Percentiles rank a stretch among this genome's conserved stretches.
These are phyloP conservation scores for Colletotrichum truncatum DNA, from an alignment of 2,329 filamentous ascomycete species.

Conservation along the genomic window DNA sequence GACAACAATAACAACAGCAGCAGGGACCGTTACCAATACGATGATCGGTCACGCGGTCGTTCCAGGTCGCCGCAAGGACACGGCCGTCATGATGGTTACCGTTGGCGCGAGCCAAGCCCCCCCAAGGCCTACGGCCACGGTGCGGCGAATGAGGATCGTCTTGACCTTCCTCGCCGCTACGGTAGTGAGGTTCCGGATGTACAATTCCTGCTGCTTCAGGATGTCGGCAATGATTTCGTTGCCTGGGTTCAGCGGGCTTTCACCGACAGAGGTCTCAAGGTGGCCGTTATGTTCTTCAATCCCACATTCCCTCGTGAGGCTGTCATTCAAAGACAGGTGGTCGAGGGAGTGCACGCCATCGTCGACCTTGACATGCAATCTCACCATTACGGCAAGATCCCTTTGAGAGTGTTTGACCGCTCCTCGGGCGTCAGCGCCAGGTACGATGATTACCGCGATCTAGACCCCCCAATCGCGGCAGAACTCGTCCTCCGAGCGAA, in stretches of 20 bases:
- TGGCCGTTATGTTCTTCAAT: constrained; percentile 82
- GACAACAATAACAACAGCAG: constrained; percentile 70
- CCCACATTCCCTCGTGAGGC: constrained; percentile 74
- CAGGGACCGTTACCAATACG: constrained; percentile 53
- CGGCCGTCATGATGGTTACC: constrained; percentile 61
- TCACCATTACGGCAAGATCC: constrained; percentile 77
- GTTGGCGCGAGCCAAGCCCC: constrained; percentile 77
- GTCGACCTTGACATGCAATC: constrained; percentile 77
- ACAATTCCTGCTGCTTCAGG: constrained; percentile 84
- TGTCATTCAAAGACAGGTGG: constrained; percentile 84
- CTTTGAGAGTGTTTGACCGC: constrained; percentile 87
- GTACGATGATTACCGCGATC: constrained; percentile 87
- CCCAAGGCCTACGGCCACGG: constrained; percentile 48
- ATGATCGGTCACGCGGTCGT: constrained; percentile 62
- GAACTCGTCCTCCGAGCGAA: constrained; percentile 83
- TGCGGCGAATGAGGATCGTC: constrained; percentile 63
- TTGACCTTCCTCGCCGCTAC: constrained; percentile 78
- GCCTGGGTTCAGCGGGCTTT: constrained; percentile 84
- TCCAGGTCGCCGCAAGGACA: constrained; percentile 73
- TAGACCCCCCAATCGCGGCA: constrained; percentile 81
- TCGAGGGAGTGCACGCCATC: constrained; percentile 89
- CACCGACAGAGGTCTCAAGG: constrained; percentile 73
- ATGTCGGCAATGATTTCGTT: constrained; percentile 82
- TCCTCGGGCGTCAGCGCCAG: constrained; percentile 76
- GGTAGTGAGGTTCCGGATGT: constrained; percentile 86